Evolutionary conservation across 257 asterid genomes (phyloP).

Genomic region (Voacanga thouarsii): DNA sequence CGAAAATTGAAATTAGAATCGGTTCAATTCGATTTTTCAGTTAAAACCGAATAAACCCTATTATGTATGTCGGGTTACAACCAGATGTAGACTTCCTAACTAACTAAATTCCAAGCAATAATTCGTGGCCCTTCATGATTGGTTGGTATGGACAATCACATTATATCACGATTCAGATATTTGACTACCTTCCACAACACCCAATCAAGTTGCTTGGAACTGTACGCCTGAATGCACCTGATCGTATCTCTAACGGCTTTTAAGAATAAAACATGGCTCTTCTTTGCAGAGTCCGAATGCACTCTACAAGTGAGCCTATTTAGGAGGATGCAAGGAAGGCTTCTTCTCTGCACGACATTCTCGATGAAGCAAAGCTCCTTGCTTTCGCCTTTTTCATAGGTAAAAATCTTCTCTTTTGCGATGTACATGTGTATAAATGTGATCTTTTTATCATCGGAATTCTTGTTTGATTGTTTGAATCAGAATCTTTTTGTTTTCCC

Average conservation of each 20-base stretch:
- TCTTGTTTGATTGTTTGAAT: neutral
- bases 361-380: neutral
- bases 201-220: neutral
- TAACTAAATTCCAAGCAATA: neutral
- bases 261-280: neutral
- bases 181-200: neutral
- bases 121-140: neutral
- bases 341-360: slow-evolving; percentile 9
- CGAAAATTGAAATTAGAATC: no score
- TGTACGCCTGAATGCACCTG: neutral
- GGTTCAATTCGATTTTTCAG: no score
- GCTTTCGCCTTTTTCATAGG: neutral
- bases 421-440: neutral
- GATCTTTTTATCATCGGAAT: neutral
- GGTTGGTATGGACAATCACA: neutral
- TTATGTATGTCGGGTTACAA: neutral
- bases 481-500: neutral
- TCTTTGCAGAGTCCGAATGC: neutral
- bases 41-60: no score
- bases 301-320: neutral
- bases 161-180: no score
- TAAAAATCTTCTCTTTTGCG: neutral
- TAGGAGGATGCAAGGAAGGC: neutral
- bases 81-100: neutral
- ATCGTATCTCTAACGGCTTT: slow-evolving; percentile 4